Percentiles rank a stretch among this genome's conserved stretches.
phyloP scores from a whole-genome alignment of 2,329 filamentous ascomycete genomes.

The Cladophialophora bantiana region DNA sequence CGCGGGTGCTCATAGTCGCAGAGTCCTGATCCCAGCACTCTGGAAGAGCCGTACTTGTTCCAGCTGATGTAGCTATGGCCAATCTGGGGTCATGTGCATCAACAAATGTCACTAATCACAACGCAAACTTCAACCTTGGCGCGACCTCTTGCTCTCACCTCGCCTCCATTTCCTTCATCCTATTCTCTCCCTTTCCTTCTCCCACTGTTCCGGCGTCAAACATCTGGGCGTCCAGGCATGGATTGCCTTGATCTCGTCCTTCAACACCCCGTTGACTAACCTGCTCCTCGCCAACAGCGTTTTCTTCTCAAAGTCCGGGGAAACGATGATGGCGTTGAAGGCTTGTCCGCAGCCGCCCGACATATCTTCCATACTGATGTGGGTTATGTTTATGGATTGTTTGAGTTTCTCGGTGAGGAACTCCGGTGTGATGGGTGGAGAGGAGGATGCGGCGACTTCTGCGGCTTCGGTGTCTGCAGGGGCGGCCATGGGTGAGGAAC shows the following conservation, averaged over 20 bases:
- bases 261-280: slow-evolving; percentile 81
- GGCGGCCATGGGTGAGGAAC: slow-evolving; percentile 45
- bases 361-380: slow-evolving; percentile 90
- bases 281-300: slow-evolving; percentile 83
- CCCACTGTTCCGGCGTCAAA: slow-evolving; percentile 89
- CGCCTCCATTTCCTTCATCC: neutral
- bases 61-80: neutral
- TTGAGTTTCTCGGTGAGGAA: slow-evolving; percentile 72
- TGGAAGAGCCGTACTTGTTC: neutral
- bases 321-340: slow-evolving; percentile 74
- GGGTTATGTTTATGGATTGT: slow-evolving; percentile 72
- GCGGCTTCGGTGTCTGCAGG: slow-evolving; percentile 38
- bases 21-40: neutral
- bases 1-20: neutral
- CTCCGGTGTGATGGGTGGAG: slow-evolving; percentile 71
- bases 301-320: slow-evolving; percentile 72
- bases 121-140: neutral
- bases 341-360: slow-evolving; percentile 79
- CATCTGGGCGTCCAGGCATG: slow-evolving; percentile 97
- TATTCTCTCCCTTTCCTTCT: slow-evolving; percentile 64
- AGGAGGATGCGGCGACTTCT: slow-evolving; percentile 55
- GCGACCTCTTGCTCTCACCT: neutral
- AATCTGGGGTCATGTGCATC: neutral
- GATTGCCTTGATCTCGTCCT: slow-evolving; percentile 86
- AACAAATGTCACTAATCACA: neutral